Percentiles rank a stretch among this genome's conserved stretches.
Evolutionary conservation across 805 yeast genomes (phyloP).

Genomic region (Ogataea neopini): DNA sequence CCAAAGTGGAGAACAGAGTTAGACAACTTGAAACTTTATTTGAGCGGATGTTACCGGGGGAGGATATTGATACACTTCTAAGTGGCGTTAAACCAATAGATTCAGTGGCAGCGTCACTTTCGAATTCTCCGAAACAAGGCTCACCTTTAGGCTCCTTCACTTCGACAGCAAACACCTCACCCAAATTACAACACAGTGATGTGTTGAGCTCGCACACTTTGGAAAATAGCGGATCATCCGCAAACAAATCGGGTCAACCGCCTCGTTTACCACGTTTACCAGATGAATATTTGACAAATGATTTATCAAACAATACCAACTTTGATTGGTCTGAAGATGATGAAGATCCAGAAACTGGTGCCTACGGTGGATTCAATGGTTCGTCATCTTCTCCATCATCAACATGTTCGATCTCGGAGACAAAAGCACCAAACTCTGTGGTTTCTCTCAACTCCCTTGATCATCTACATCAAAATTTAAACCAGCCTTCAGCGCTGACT

Average conservation of each 20-base stretch:
- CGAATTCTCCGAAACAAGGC: conserved; percentile 18
- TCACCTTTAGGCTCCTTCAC: not conserved
- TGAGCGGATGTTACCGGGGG: conserved; percentile 44
- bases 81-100: conserved; percentile 19
- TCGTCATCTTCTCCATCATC: conserved; percentile 21
- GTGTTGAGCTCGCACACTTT: not conserved
- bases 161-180: conserved; percentile 5
- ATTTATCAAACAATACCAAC: conserved; percentile 41
- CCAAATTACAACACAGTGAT: conserved; percentile 1
- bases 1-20: conserved; percentile 67
- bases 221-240: not conserved
- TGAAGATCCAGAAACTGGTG: conserved; percentile 30
- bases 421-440: conserved; percentile 17
- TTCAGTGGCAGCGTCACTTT: conserved; percentile 15
- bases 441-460: conserved; percentile 21
- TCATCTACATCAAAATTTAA: conserved; percentile 6
- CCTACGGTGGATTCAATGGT: conserved; percentile 8
- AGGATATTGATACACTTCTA: conserved; percentile 42
- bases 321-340: conserved; percentile 63
- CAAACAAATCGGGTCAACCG: not conserved
- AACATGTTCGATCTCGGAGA: conserved; percentile 15
- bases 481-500: conserved; percentile 8
- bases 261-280: conserved; percentile 27
- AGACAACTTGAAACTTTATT: conserved; percentile 47
- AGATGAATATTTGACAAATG: conserved; percentile 27